Evolutionary conservation across 148 eudicot species (phyloP).

Genomic region (Hydrangea macrophylla): DNA sequence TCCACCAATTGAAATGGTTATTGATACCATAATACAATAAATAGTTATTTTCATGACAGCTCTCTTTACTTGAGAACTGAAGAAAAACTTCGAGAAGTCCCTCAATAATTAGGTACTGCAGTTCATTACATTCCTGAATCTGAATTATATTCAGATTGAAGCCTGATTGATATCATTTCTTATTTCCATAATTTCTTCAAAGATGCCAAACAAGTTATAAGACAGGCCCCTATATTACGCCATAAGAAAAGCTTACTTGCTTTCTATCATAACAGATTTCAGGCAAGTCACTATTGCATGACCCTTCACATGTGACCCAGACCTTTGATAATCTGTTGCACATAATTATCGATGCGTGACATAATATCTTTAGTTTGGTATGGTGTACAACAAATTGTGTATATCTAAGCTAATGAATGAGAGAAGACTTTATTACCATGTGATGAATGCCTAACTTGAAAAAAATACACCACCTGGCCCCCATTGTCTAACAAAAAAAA

Average conservation of each 20-base stretch:
- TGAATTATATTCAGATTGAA: not conserved
- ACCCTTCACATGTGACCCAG: conserved; percentile 10
- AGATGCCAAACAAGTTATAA: not conserved
- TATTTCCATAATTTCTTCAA: not conserved
- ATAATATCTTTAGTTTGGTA: conserved; percentile 19
- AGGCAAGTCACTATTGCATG: conserved; percentile 30
- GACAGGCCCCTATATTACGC: conserved; percentile 12
- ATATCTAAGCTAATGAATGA: not conserved
- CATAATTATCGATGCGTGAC: conserved; percentile 5
- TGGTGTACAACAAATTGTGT: not conserved
- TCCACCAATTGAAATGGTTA: no score
- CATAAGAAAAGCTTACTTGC: conserved; percentile 14
- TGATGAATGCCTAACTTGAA: not conserved
- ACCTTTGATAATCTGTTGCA: conserved; percentile 17
- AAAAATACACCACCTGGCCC: not conserved
- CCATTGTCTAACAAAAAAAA: no score
- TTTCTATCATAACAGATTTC: conserved; percentile 15
- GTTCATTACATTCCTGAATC: not conserved
- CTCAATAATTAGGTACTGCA: not conserved
- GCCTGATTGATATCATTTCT: not conserved
- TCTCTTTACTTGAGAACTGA: no score
- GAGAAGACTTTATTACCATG: not conserved
- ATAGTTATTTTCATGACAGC: no score
- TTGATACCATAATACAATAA: no score
- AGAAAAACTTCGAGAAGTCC: no score